These are phyloP conservation scores for Ciborinia camelliae DNA, from an alignment of 2,329 filamentous ascomycete species.

Conservation along the genomic window DNA sequence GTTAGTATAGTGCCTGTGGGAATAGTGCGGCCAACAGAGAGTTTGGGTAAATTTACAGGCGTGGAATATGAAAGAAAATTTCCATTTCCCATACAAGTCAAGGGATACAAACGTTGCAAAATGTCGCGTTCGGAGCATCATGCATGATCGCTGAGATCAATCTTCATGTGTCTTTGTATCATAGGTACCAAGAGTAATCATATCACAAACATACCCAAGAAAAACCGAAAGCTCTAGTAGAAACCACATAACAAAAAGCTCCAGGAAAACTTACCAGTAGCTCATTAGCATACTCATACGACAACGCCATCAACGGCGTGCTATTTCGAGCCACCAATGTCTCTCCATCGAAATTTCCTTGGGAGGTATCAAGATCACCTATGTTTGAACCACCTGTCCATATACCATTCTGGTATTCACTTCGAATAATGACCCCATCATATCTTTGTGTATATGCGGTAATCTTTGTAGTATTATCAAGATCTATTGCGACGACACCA, in stretches of 20 bases:
- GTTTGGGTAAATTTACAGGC: not conserved
- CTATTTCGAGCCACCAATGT: constrained; percentile 9
- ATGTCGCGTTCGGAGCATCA: not conserved
- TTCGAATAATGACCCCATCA: not conserved
- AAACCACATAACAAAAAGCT: not conserved
- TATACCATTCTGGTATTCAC: not conserved
- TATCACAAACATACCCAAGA: not conserved
- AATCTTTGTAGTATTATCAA: constrained; percentile 5
- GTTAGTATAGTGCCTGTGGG: not conserved
- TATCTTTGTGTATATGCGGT: not conserved
- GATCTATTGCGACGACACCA: constrained; percentile 4
- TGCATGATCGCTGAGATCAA: not conserved
- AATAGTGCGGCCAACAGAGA: not conserved
- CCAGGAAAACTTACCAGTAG: not conserved
- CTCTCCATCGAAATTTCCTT: not conserved
- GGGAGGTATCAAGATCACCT: not conserved
- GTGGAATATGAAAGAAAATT: not conserved
- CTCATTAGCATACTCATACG: not conserved
- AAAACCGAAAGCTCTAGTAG: not conserved
- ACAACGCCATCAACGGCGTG: constrained; percentile 7
- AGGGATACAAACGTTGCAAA: not conserved
- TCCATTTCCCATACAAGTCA: no score
- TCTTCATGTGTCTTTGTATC: not conserved
- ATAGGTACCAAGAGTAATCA: not conserved
- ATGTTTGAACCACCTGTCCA: not conserved